Conservation (phyloP, 805 yeast species). For the Hemisphaericaspora nanyangensis region DNA sequence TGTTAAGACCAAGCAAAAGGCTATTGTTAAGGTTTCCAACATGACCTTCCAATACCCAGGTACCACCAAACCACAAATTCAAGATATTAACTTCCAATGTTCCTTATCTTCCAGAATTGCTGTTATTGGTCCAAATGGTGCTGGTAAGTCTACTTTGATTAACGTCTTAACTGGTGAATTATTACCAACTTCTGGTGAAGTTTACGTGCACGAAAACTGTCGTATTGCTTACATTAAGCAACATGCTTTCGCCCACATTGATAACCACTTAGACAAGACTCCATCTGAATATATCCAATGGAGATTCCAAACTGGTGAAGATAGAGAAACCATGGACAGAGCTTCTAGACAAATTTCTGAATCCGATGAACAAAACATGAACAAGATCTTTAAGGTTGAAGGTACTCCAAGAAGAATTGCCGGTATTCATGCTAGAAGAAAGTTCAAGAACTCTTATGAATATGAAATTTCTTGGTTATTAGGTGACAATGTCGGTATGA, state of each 20-base stretch:
- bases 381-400: conserved; percentile 98
- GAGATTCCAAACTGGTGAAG: conserved; percentile 99
- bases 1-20: conserved; percentile 99
- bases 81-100: conserved; percentile 95
- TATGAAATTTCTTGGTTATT: conserved; percentile 96
- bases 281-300: conserved; percentile 99
- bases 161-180: conserved; percentile 99
- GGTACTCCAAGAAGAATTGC: conserved; percentile 97
- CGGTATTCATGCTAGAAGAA: conserved; percentile 94
- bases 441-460: conserved; percentile 99
- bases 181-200: conserved; percentile 97
- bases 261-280: conserved; percentile 97
- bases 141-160: conserved; percentile 99
- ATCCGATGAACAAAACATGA: conserved; percentile 96
- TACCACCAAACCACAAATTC: conserved; percentile 92
- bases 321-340: conserved; percentile 99
- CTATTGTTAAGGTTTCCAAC: conserved; percentile 95
- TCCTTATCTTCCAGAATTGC: conserved; percentile 99
- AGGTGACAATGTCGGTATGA: conserved; percentile 99
- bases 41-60: conserved; percentile 99
- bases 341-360: conserved; percentile 98
- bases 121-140: conserved; percentile 99
- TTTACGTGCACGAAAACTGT: conserved; percentile 98
- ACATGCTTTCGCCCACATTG: conserved; percentile 99
- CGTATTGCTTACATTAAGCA: conserved; percentile 99